A percentile compares a stretch with the other conserved stretches of the same genome.
Conservation (phyloP, 202 grass and related monocot species). For the Digitaria exilis region DNA sequence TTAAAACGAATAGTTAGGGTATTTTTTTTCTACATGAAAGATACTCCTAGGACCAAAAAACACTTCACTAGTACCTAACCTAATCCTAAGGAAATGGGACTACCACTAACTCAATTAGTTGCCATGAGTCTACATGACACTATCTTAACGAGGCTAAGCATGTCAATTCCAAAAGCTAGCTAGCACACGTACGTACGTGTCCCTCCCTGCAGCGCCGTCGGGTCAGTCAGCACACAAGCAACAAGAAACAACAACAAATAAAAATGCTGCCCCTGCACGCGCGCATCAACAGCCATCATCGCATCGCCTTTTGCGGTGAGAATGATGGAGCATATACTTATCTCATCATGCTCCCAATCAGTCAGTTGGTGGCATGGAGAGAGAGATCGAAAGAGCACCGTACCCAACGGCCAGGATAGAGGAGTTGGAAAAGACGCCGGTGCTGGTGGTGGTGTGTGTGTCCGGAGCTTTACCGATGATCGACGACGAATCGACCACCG, state of each 20-base stretch:
- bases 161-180: background rate
- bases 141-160: background rate
- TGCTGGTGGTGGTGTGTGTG: background rate
- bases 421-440: constrained; percentile 1
- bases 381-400: background rate
- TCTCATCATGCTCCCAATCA: background rate
- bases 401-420: background rate
- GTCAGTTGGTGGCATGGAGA: constrained; percentile 2
- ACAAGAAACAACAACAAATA: background rate
- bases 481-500: constrained; percentile 4
- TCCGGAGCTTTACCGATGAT: background rate
- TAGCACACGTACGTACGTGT: too few relatives aligned
- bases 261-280: background rate
- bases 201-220: background rate
- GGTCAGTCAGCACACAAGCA: background rate
- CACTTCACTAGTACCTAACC: background rate
- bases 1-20: too few relatives aligned
- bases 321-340: too few relatives aligned
- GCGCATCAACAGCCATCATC: background rate
- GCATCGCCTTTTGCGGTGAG: background rate
- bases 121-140: background rate
- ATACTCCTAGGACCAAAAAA: too few relatives aligned
- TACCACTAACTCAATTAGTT: background rate
- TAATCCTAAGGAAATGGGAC: background rate
- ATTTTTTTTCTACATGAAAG: too few relatives aligned